These are phyloP conservation scores for Adansonia digitata DNA, from an alignment of 345 rosid species.

Conservation along the genomic window DNA sequence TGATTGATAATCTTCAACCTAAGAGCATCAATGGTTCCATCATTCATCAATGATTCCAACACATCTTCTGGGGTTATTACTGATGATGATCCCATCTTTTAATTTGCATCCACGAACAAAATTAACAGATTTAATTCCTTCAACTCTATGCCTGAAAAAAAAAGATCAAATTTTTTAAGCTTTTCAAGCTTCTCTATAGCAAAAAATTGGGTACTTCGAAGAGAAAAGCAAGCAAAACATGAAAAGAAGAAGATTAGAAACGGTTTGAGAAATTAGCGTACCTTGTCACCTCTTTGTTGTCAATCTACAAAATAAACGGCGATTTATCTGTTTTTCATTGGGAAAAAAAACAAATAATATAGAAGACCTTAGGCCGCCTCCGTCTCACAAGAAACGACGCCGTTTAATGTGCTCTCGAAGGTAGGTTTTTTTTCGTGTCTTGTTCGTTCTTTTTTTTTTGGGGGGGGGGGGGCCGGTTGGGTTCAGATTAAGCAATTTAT, in stretches of 20 bases:
- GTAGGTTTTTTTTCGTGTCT: no score
- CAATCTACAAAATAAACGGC: background rate
- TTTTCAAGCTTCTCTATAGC: background rate
- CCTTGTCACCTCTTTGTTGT: background rate
- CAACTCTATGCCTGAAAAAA: background rate
- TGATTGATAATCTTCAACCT: conserved; percentile 68
- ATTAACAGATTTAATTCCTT: background rate
- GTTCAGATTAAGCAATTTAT: no score
- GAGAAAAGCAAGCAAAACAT: background rate
- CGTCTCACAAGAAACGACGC: background rate
- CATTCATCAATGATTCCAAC: conserved; percentile 65
- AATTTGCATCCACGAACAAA: background rate
- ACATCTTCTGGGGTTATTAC: conserved; percentile 69
- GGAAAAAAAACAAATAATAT: background rate
- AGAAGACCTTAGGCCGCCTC: background rate
- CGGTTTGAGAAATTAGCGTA: background rate
- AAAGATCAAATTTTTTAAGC: background rate
- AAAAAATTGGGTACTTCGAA: background rate
- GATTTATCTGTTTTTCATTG: background rate
- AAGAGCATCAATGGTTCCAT: conserved; percentile 68
- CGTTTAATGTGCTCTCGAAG: background rate
- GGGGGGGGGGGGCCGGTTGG: no score
- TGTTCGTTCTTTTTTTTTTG: no score
- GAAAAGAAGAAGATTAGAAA: background rate
- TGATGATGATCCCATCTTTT: conserved; percentile 42